Evolutionary conservation across 345 rosid genomes (phyloP), one percentile per base, ranked within the genome.

Genomic region (Eucalyptus regnans): DNA sequence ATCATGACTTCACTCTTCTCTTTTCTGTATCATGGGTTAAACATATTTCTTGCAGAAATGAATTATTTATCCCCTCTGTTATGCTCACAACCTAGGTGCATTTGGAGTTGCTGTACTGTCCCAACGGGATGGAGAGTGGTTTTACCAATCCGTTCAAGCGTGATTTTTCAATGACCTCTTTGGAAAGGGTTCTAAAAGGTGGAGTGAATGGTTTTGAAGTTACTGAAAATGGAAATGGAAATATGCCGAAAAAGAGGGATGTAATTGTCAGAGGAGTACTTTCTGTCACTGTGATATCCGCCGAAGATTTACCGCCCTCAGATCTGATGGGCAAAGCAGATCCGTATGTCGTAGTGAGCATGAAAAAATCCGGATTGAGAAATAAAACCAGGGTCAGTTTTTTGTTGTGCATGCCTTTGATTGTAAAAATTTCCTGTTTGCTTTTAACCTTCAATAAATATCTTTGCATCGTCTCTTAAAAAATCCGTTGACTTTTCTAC

Each of bases 251-350:
- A 93, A 97, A 89, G 91, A 96, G 91, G 92, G 99, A 97, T 44
- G 93, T 98, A 60, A 98, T 98, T 90, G 86, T 97, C 90, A 95
- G 99, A 92, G 99, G 99, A 91, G 99, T 98, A 54, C 95, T 98
- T 49, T 92, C 95, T 81, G 96, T 96, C 54, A 96, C 98, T 46
- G 96, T 98, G 89, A 94, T 98, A 92, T 98, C 99, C 84, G 99
- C 99, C 11, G 98, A 97, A 91, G 97, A 98, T 89, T 94, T 98
- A 92, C 98, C 99, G 31, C 90, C 87, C 37, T 90, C 89, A 89
- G 99, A 98, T 92, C 89, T 98, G 87, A 96, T 96, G 98, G 99
- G 99, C 68, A 98, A 96, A 92, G 98, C 99, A 86, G 99, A 98
- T 91, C 99, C 99, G 5, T 98, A 91, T 90, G 95, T 97, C 29